These are phyloP conservation scores for Tephrocybe sp. DNA, from an alignment of 768 basidiomycete species.

Conservation along the genomic window DNA sequence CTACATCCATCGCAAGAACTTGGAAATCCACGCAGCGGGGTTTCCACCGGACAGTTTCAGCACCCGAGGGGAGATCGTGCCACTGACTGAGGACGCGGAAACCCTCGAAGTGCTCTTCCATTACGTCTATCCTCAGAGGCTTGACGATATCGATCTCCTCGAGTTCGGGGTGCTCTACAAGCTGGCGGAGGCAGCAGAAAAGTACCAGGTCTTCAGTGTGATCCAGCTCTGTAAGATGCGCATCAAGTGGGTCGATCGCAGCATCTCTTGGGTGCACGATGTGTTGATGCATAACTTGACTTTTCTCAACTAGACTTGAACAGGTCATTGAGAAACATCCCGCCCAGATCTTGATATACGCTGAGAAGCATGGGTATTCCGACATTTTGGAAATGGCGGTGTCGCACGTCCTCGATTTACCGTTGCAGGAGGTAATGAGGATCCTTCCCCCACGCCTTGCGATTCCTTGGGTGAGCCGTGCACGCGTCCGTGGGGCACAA, in stretches of 20 bases:
- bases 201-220: constrained; percentile 27
- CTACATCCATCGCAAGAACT: constrained; percentile 22
- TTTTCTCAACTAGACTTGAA: not conserved
- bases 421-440: not conserved
- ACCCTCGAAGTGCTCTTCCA: constrained; percentile 27
- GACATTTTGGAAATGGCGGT: constrained; percentile 2
- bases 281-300: no score
- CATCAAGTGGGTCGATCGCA: constrained; percentile 23
- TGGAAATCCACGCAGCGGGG: constrained; percentile 22
- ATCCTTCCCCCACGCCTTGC: not conserved
- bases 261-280: no score
- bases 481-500: no score
- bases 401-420: not conserved
- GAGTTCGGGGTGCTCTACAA: constrained; percentile 17
- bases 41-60: constrained; percentile 24
- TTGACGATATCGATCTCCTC: no score
- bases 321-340: constrained; percentile 2
- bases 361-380: constrained; percentile 8
- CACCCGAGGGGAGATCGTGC: constrained; percentile 18
- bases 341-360: constrained; percentile 13
- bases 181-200: constrained; percentile 32
- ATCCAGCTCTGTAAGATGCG: constrained; percentile 23
- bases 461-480: constrained; percentile 4
- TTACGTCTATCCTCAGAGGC: constrained; percentile 30
- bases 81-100: constrained; percentile 21